Evolutionary conservation across 352 stramenopile species (phyloP).

Genomic region (Blastocystis sp.): DNA sequence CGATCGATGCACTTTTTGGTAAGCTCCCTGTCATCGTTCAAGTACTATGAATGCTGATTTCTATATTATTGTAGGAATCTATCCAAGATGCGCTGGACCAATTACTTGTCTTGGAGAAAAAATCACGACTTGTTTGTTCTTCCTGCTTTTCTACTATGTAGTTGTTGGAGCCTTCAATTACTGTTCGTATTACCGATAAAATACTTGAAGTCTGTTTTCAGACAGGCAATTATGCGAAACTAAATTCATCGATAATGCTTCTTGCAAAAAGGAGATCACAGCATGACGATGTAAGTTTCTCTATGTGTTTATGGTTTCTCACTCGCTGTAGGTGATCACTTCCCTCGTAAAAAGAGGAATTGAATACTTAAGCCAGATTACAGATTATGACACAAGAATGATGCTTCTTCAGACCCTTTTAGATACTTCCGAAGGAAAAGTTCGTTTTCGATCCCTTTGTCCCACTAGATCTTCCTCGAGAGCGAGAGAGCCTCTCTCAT

Average conservation of each 20-base stretch:
- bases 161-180: conserved; percentile 13
- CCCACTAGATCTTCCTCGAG: background rate
- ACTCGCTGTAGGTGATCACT: background rate
- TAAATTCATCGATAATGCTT: background rate
- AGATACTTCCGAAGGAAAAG: conserved; percentile 53
- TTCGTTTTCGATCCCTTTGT: background rate
- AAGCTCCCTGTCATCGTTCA: background rate
- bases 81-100: conserved; percentile 51
- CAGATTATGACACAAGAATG: background rate
- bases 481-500: background rate
- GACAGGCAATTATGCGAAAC: background rate
- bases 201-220: conserved; percentile 33
- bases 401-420: background rate
- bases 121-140: background rate
- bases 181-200: conserved; percentile 20
- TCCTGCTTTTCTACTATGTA: background rate
- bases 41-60: background rate
- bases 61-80: background rate
- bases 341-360: background rate
- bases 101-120: conserved; percentile 50
- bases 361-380: background rate
- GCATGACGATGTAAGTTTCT: conserved; percentile 39
- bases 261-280: conserved; percentile 50
- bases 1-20: background rate
- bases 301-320: background rate